phyloP scores from a whole-genome alignment of 2,329 filamentous ascomycete genomes.

The Fusarium sacchari region DNA sequence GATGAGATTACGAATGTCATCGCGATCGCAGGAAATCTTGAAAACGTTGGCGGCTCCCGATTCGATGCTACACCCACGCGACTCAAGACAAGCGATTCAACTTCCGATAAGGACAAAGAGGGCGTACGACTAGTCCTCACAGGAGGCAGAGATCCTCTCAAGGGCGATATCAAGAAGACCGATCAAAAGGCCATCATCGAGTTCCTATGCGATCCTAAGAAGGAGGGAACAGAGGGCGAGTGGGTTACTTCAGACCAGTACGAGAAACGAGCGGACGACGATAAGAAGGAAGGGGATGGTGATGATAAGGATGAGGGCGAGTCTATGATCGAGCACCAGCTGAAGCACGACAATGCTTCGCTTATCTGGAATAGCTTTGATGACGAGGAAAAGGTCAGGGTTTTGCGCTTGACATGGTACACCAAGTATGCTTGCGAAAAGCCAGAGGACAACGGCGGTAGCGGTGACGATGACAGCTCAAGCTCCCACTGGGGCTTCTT shows the following conservation, averaged over 20 bases:
- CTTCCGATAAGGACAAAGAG: slow-evolving; percentile 73
- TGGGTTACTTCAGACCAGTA: slow-evolving; percentile 67
- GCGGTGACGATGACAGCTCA: slow-evolving; percentile 51
- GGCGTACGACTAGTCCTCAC: slow-evolving; percentile 76
- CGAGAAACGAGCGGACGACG: slow-evolving; percentile 49
- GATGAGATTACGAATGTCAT: slow-evolving; percentile 60
- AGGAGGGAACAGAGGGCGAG: slow-evolving; percentile 79
- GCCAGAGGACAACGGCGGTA: slow-evolving; percentile 55
- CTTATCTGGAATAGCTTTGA: slow-evolving; percentile 82
- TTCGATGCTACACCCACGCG: slow-evolving; percentile 74
- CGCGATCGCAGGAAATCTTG: slow-evolving; percentile 79
- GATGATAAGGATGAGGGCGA: slow-evolving; percentile 53
- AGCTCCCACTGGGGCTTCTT: slow-evolving; percentile 89
- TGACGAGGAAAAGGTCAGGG: slow-evolving; percentile 63
- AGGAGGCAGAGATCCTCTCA: slow-evolving; percentile 63
- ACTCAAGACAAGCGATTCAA: slow-evolving; percentile 71
- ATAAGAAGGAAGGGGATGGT: slow-evolving; percentile 51
- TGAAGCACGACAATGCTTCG: slow-evolving; percentile 67
- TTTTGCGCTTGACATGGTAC: slow-evolving; percentile 82
- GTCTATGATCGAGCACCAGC: slow-evolving; percentile 60
- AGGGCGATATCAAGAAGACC: slow-evolving; percentile 57
- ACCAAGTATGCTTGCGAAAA: slow-evolving; percentile 88
- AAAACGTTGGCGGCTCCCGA: slow-evolving; percentile 63
- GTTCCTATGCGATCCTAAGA: slow-evolving; percentile 80
- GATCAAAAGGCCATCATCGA: slow-evolving; percentile 83